Evolutionary conservation across 495 filamentous ascomycete genomes (phyloP).

Genomic region (Pseudevernia furfuracea): DNA sequence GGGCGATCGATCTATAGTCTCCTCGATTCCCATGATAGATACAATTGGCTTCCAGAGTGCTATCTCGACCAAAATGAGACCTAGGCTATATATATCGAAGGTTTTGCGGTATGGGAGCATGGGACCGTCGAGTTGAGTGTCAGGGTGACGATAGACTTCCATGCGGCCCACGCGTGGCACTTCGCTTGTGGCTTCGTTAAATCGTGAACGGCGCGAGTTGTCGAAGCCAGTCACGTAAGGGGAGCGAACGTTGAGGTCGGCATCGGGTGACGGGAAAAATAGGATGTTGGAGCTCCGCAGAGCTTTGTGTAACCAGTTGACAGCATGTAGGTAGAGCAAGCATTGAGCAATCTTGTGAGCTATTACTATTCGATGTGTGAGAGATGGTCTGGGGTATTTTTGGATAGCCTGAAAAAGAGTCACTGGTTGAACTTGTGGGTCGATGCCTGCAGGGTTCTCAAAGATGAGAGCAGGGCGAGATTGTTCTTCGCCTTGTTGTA

Average conservation of each 20-base stretch:
- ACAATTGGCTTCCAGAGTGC: conserved; percentile 28
- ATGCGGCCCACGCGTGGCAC: neutral
- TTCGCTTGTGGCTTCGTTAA: neutral
- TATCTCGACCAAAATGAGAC: conserved; percentile 24
- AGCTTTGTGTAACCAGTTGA: conserved; percentile 52
- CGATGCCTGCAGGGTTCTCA: conserved; percentile 24
- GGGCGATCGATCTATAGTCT: neutral
- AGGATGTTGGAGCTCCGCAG: conserved; percentile 44
- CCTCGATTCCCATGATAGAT: conserved; percentile 19
- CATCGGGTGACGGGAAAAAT: conserved; percentile 32
- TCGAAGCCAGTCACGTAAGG: neutral
- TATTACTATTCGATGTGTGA: conserved; percentile 7
- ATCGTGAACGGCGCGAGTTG: neutral
- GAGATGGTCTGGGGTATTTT: conserved; percentile 8
- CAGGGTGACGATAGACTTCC: neutral
- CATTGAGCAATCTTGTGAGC: conserved; percentile 8
- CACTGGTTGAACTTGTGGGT: neutral
- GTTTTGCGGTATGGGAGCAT: conserved; percentile 10
- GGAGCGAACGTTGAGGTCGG: neutral
- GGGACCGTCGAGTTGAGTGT: neutral
- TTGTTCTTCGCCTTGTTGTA: conserved; percentile 21
- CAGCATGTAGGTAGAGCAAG: conserved; percentile 36
- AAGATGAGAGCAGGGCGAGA: conserved; percentile 32
- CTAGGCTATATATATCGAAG: conserved; percentile 29
- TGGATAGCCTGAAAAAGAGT: conserved; percentile 2